Conservation (phyloP, 768 basidiomycete genomes). For the Trametes cubensis region DNA sequence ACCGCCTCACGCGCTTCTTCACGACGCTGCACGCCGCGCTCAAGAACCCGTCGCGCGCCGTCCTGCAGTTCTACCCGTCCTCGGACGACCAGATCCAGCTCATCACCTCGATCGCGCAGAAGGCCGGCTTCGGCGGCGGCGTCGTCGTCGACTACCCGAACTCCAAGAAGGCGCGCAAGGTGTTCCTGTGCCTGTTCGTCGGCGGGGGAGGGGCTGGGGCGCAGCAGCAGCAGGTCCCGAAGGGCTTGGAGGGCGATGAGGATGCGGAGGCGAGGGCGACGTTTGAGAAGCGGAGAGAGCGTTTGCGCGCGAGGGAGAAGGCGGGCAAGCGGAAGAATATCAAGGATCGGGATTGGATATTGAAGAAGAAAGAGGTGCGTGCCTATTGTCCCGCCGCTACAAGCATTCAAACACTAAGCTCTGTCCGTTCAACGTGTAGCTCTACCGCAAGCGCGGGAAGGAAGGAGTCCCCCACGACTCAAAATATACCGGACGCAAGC, state of each 20-base stretch:
- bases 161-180: constrained; percentile 92
- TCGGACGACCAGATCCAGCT: constrained; percentile 97
- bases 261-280: constrained; percentile 56
- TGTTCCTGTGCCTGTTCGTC: constrained; percentile 91
- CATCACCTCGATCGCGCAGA: constrained; percentile 90
- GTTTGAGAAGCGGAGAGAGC: constrained; percentile 80
- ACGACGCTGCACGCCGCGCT: constrained; percentile 88
- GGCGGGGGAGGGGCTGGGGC: constrained; percentile 67
- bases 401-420: background rate
- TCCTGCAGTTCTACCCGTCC: constrained; percentile 95
- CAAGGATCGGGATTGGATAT: constrained; percentile 89
- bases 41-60: constrained; percentile 81
- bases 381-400: background rate
- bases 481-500: constrained; percentile 90
- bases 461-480: constrained; percentile 83
- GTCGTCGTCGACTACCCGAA: constrained; percentile 97
- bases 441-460: constrained; percentile 85
- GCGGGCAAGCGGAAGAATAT: constrained; percentile 69
- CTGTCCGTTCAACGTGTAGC: constrained; percentile 40
- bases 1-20: constrained; percentile 86
- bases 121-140: constrained; percentile 96
- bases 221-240: constrained; percentile 60
- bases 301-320: constrained; percentile 57
- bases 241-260: constrained; percentile 71
- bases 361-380: constrained; percentile 93